phyloP scores from a whole-genome alignment of 2,329 filamentous ascomycete genomes.

The Calonectria hawksworthii region DNA sequence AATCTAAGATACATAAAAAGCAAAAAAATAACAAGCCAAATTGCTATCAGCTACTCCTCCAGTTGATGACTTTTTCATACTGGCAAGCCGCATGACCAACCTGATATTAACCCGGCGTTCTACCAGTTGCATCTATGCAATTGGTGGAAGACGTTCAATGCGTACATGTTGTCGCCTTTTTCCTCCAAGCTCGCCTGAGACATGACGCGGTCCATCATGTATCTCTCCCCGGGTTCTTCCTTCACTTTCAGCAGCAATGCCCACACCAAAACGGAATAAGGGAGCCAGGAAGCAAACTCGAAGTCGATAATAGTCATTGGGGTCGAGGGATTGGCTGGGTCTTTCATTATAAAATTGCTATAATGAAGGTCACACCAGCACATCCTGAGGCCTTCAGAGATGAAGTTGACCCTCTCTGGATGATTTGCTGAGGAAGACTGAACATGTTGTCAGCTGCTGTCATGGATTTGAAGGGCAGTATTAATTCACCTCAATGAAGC shows the following conservation, averaged over 20 bases:
- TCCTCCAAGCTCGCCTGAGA: not conserved
- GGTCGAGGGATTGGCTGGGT: not conserved
- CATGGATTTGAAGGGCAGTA: rapidly evolving
- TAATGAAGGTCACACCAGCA: not conserved
- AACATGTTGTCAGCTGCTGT: no score
- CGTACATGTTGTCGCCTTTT: not conserved
- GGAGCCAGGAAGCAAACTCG: not conserved
- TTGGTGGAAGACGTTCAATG: not conserved
- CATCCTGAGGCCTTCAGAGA: not conserved
- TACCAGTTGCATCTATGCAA: not conserved
- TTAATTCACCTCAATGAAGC: not conserved
- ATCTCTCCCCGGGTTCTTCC: rapidly evolving
- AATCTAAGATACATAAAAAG: no score
- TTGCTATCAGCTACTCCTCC: no score
- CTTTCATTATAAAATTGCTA: not conserved
- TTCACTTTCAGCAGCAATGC: not conserved
- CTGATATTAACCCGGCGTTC: not conserved
- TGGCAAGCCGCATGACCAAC: no score
- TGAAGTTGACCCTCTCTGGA: not conserved
- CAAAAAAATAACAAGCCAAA: no score
- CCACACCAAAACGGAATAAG: not conserved
- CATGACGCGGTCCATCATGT: not conserved
- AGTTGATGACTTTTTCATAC: no score
- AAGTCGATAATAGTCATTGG: not conserved
- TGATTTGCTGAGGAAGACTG: not conserved